Percentiles rank a stretch among this genome's conserved stretches.
Evolutionary conservation across 73 alveolate genomes (phyloP).

Genomic region (Blepharisma japonicum): DNA sequence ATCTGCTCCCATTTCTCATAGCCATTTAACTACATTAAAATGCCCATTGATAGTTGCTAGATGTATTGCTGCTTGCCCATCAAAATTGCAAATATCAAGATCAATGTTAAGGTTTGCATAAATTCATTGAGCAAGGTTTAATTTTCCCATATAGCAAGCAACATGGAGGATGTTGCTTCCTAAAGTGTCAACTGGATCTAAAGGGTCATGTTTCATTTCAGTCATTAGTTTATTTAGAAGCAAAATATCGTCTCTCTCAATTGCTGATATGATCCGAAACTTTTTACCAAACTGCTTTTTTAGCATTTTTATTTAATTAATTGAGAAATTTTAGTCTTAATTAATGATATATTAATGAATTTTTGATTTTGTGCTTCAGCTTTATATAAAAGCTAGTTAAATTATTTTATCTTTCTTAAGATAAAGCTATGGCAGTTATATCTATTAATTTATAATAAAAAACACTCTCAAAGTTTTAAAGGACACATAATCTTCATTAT

Average conservation of each 20-base stretch:
- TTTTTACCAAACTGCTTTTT: not conserved
- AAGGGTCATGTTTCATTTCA: not conserved
- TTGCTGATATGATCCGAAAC: constrained; percentile 22
- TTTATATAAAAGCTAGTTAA: no score
- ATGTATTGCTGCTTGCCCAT: not conserved
- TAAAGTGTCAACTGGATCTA: not conserved
- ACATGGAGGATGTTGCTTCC: not conserved
- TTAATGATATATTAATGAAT: no score
- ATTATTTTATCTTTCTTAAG: no score
- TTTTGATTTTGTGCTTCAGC: no score
- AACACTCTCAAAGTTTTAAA: no score
- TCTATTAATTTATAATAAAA: no score
- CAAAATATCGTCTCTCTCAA: not conserved
- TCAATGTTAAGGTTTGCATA: not conserved
- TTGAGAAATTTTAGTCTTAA: no score
- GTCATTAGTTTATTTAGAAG: not conserved
- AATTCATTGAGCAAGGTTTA: not conserved
- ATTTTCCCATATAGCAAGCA: not conserved
- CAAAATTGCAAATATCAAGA: not conserved
- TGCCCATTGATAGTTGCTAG: constrained; percentile 10
- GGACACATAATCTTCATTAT: no score
- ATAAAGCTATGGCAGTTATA: no score
- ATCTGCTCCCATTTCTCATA: constrained; percentile 7
- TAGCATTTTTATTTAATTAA: no score
- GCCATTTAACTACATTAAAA: not conserved